Conservation (phyloP, 148 eudicot species). For the Amaranthus cruentus region DNA sequence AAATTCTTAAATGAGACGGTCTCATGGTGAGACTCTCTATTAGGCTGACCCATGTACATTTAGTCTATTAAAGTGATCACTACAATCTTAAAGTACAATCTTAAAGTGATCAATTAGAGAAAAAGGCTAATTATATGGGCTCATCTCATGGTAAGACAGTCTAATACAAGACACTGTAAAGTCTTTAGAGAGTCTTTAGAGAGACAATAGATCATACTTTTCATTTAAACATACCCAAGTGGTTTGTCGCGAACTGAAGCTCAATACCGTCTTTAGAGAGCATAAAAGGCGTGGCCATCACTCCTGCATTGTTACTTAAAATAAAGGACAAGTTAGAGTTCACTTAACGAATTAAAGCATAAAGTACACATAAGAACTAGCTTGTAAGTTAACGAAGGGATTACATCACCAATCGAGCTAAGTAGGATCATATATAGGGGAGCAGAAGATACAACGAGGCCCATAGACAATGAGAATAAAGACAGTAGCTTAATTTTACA, state of each 20-base stretch:
- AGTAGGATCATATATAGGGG: not conserved
- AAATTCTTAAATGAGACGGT: not conserved
- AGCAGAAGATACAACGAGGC: not conserved
- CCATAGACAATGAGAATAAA: not conserved
- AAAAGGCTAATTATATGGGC: no score
- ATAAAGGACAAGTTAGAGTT: conserved; percentile 10
- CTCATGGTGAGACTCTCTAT: no score
- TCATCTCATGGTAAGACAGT: no score
- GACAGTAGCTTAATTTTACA: not conserved
- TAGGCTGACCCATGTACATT: no score
- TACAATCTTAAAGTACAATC: not conserved
- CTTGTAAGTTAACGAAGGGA: not conserved
- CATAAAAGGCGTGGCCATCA: conserved; percentile 81
- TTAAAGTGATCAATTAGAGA: no score
- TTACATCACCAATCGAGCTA: not conserved
- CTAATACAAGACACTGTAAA: no score
- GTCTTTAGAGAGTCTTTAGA: not conserved
- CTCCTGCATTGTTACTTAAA: conserved; percentile 83
- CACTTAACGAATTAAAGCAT: not conserved
- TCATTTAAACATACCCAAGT: conserved; percentile 46
- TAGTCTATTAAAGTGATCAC: no score
- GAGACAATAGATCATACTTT: not conserved
- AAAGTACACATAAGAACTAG: not conserved
- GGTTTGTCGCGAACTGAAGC: conserved; percentile 88
- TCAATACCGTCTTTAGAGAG: conserved; percentile 82